These are phyloP conservation scores for Boletus coccyginus DNA, from an alignment of 768 basidiomycete genomes.

Conservation along the genomic window DNA sequence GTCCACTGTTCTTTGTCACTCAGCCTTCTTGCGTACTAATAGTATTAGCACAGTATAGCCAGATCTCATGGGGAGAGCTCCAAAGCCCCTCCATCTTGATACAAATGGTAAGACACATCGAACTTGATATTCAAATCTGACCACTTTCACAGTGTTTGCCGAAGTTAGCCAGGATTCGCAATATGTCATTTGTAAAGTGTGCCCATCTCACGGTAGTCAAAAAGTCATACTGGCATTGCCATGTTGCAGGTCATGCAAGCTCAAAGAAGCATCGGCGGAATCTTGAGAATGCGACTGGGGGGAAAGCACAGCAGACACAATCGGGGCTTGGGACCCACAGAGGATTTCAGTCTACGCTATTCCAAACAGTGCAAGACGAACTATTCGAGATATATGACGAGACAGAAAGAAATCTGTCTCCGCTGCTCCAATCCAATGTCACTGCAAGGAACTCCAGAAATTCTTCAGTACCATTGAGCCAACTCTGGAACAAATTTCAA, in stretches of 20 bases:
- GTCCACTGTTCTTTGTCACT: too few relatives aligned
- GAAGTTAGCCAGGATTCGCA: not conserved
- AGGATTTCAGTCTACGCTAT: not conserved
- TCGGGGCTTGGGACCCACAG: not conserved
- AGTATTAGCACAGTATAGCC: too few relatives aligned
- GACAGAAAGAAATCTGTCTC: not conserved
- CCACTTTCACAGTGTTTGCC: not conserved
- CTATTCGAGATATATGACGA: not conserved
- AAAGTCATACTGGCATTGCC: not conserved
- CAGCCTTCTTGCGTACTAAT: too few relatives aligned
- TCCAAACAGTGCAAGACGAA: not conserved
- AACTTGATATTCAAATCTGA: not conserved
- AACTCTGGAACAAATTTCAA: conserved; percentile 11
- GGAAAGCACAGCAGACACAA: not conserved
- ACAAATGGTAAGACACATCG: not conserved
- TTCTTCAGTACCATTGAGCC: not conserved
- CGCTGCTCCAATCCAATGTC: not conserved
- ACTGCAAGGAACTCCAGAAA: accelerated
- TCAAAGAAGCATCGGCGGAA: conserved; percentile 2
- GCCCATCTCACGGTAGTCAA: not conserved
- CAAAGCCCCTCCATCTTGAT: not conserved
- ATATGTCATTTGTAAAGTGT: not conserved
- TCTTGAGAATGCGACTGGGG: not conserved
- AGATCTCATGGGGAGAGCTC: not conserved
- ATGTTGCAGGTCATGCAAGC: not conserved